These are phyloP conservation scores for Zoysia matrella DNA, from an alignment of 202 grass and related monocot genomes.

Conservation along the genomic window DNA sequence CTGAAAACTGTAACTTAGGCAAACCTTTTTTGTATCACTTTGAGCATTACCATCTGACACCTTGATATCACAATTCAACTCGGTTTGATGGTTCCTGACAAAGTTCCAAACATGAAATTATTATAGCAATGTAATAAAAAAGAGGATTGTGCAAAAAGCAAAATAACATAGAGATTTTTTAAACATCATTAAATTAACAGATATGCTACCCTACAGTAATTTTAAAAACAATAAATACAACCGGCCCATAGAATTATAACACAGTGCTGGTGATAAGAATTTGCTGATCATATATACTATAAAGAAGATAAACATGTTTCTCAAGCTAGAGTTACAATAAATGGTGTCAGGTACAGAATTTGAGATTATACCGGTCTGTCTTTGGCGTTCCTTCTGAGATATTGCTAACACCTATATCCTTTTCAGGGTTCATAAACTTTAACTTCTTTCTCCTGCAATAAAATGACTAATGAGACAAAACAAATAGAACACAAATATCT, in stretches of 20 bases:
- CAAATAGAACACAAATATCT: slow-evolving; percentile 9
- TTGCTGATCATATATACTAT: background rate
- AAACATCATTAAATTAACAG: background rate
- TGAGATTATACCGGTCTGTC: slow-evolving; percentile 21
- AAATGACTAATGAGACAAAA: slow-evolving; percentile 35
- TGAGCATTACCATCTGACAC: slow-evolving; percentile 34
- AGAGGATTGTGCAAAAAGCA: background rate
- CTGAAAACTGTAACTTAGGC: slow-evolving; percentile 5
- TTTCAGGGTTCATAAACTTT: slow-evolving; percentile 43
- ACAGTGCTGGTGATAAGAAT: background rate
- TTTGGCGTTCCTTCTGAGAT: slow-evolving; percentile 34
- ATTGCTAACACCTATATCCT: slow-evolving; percentile 31
- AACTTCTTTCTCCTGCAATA: slow-evolving; percentile 70
- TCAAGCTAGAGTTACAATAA: background rate
- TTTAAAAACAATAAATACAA: background rate
- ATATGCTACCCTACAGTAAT: background rate
- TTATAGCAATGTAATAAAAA: background rate
- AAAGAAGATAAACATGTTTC: slow-evolving; percentile 9
- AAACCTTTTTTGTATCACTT: slow-evolving; percentile 59
- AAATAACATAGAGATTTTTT: background rate
- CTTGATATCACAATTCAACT: slow-evolving; percentile 44
- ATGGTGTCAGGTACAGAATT: slow-evolving; percentile 1
- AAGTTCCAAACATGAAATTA: slow-evolving; percentile 37
- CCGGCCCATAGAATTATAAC: slow-evolving; percentile 10
- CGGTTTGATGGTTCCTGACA: slow-evolving; percentile 62